Base-by-base conservation (phyloP, 306 rosid genomes). In the Lathyrus oleraceus region DNA sequence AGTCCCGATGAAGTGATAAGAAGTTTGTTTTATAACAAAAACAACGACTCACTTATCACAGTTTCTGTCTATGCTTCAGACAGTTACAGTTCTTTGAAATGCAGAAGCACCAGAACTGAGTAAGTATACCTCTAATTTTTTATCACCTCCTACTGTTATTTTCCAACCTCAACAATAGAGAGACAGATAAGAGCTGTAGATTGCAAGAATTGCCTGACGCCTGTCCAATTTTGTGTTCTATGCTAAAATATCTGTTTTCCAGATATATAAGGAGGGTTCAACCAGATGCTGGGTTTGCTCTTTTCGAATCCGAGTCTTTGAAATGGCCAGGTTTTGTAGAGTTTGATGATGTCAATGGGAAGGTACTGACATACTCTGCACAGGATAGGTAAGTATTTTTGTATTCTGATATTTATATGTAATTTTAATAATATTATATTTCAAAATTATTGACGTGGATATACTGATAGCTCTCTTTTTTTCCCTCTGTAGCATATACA, bases 301-400 rank as follows among this genome's bases (percentile, higher is more conserved):
- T 92, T 81, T 92, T 92, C 76, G 96, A 92, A 76, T 92, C 98
- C 0, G 98, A 92, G 77, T 92, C 98, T 17, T 70, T 92, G 76
- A 92, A 92, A 75, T 92, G 98, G 98, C 98, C 98, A 66, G 98
- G 98, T 57, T 92, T 92, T 86, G 98, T 92, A 19, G 98, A 92
- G 84, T 92, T 92, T 56, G 98, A 92, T 67, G 98, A 92, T 86
- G 98, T 92, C 49, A 92, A 92, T 85, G 98, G 98, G 83, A 92
- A 92, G 78, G 96, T 92, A 58, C 92, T 92, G 67, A 92, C 98
- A 1, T 90, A 90, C 76, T 92, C 98, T 67, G 98, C 98, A 15
- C 96, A 90, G 65, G 98, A 92, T 82, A 92, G 89, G 78, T 85
- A 73, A 71, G 65, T 77, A 13, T 74, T 53, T 35, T 51, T 4